phyloP scores from a whole-genome alignment of 2,329 filamentous ascomycete species.

The Arthrobotrys sinensis region DNA sequence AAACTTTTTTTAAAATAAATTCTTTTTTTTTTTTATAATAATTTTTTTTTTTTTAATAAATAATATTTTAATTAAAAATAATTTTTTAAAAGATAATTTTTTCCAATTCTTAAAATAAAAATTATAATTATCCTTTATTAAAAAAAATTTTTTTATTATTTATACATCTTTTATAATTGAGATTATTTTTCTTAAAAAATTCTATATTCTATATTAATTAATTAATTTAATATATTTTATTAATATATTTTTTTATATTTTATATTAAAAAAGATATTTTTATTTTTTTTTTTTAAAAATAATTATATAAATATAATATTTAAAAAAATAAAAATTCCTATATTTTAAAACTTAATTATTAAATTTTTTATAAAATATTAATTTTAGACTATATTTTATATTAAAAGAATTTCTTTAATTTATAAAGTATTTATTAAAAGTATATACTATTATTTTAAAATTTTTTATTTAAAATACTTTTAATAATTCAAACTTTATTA shows the following conservation, averaged over 20 bases:
- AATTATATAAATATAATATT: slow-evolving; percentile 11
- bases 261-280: slow-evolving; percentile 2
- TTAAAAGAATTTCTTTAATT: slow-evolving; percentile 9
- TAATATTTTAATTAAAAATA: background rate
- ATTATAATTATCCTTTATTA: slow-evolving; percentile 10
- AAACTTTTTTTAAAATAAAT: no score
- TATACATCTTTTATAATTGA: background rate
- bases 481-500: slow-evolving; percentile 2
- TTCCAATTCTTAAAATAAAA: slow-evolving; percentile 17
- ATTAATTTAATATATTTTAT: background rate
- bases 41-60: background rate
- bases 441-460: slow-evolving; percentile 5
- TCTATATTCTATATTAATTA: slow-evolving; percentile 6
- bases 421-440: background rate
- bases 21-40: background rate
- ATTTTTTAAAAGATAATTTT: background rate
- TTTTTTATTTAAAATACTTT: slow-evolving; percentile 12
- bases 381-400: background rate
- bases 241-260: slow-evolving; percentile 13
- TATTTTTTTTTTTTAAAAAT: slow-evolving; percentile 2
- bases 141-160: slow-evolving; percentile 3
- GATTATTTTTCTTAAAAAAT: slow-evolving; percentile 6
- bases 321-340: slow-evolving; percentile 7
- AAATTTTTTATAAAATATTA: slow-evolving; percentile 12
- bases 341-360: slow-evolving; percentile 6